These are phyloP conservation scores for Hymenoscyphus albidus DNA, from an alignment of 2,329 filamentous ascomycete species.

Conservation along the genomic window DNA sequence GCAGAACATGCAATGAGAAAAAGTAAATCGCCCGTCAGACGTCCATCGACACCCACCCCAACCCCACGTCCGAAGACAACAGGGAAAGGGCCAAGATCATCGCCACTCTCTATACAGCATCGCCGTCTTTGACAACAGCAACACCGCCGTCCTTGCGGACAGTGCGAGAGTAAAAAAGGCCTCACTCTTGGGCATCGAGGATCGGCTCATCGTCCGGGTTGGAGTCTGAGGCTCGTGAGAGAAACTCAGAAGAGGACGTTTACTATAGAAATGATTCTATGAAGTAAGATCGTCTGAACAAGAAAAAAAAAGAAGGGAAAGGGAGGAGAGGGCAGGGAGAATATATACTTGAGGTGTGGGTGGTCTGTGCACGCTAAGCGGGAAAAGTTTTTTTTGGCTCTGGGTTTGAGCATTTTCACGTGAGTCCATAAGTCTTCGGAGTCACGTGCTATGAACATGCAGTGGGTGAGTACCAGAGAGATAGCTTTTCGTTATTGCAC, in stretches of 20 bases:
- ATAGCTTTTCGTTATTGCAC: no score
- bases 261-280: constrained; percentile 98
- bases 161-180: constrained; percentile 55
- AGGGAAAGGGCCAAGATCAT: constrained; percentile 84
- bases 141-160: constrained; percentile 59
- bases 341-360: background rate
- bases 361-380: background rate
- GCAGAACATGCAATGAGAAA: constrained; percentile 55
- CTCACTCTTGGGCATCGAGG: constrained; percentile 90
- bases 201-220: constrained; percentile 94
- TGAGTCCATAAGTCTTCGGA: background rate
- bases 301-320: constrained; percentile 27
- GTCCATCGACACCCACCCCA: constrained; percentile 81
- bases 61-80: constrained; percentile 71
- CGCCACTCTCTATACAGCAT: constrained; percentile 79
- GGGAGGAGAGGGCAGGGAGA: background rate
- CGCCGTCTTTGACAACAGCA: constrained; percentile 21
- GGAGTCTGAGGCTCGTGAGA: constrained; percentile 88
- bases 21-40: constrained; percentile 68
- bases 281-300: constrained; percentile 17
- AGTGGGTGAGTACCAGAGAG: no score
- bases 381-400: background rate
- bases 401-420: background rate
- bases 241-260: constrained; percentile 88
- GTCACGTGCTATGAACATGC: no score